phyloP scores from a whole-genome alignment of 2,329 filamentous ascomycete species.

The Venturiaceae sp. region DNA sequence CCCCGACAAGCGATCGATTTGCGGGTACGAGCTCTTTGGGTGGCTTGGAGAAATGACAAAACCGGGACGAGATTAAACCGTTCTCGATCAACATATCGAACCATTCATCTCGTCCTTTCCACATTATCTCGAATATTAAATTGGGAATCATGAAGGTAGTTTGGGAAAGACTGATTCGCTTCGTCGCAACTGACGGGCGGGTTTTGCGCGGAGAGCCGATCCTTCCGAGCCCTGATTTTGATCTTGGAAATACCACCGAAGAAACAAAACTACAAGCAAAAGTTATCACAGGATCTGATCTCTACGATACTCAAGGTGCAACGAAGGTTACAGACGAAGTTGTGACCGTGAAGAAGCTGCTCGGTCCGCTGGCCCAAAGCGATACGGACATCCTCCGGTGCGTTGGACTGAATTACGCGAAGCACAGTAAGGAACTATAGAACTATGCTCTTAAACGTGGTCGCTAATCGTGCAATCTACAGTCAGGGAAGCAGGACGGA shows the following conservation, averaged over 20 bases:
- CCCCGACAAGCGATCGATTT: no score
- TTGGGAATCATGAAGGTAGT: slow-evolving; percentile 22
- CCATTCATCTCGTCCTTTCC: no score
- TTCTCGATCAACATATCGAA: no score
- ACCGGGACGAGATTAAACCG: no score
- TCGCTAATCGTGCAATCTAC: no score
- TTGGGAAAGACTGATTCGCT: slow-evolving; percentile 47
- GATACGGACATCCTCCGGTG: slow-evolving; percentile 50
- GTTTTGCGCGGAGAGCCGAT: slow-evolving; percentile 44
- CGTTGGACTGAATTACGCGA: slow-evolving; percentile 51
- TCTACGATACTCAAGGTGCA: slow-evolving; percentile 35
- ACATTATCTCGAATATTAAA: no score
- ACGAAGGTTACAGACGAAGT: slow-evolving; percentile 43
- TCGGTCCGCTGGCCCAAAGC: slow-evolving; percentile 39
- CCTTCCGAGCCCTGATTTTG: slow-evolving; percentile 32
- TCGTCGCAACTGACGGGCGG: slow-evolving; percentile 41
- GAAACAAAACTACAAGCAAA: slow-evolving; percentile 32
- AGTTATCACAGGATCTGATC: slow-evolving; percentile 40
- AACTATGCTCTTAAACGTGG: no score
- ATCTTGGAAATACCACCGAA: slow-evolving; percentile 39
- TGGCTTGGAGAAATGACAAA: no score
- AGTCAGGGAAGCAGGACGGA: slow-evolving; percentile 44
- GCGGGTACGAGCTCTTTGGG: no score
- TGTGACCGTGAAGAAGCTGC: slow-evolving; percentile 43
- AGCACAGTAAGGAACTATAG: slow-evolving; percentile 34